Evolutionary conservation across 148 eudicot genomes (phyloP).

Genomic region (Cornus controversa): DNA sequence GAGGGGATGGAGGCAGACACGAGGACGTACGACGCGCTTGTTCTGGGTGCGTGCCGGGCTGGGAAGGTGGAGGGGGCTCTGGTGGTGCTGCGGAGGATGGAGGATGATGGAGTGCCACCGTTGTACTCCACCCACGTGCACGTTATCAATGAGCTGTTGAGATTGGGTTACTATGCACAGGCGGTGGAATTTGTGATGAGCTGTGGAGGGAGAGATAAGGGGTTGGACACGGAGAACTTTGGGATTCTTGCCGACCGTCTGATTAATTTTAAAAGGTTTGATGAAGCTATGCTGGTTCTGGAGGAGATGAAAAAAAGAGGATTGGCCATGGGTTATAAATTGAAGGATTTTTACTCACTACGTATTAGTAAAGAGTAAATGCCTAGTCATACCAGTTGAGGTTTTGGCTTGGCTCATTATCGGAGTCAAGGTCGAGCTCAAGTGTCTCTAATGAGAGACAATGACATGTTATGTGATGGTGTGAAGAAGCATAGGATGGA

Average conservation of each 20-base stretch:
- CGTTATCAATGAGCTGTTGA: constrained; percentile 42
- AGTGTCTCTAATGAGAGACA: constrained; percentile 25
- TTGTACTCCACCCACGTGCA: constrained; percentile 44
- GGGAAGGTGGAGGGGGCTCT: constrained; percentile 60
- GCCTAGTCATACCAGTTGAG: too few relatives aligned
- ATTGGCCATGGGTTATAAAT: constrained; percentile 29
- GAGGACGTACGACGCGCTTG: constrained; percentile 65
- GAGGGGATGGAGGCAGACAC: constrained; percentile 46
- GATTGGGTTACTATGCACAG: constrained; percentile 38
- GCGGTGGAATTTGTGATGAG: constrained; percentile 57
- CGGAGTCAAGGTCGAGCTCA: constrained; percentile 15
- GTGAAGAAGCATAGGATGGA: constrained; percentile 22
- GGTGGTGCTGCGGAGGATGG: constrained; percentile 43
- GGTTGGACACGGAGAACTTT: constrained; percentile 42
- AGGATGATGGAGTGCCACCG: constrained; percentile 37
- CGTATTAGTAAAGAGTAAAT: too few relatives aligned
- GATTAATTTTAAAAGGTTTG: constrained; percentile 36
- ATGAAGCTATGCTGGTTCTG: constrained; percentile 47
- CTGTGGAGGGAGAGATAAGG: constrained; percentile 39
- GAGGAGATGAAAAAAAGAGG: constrained; percentile 50
- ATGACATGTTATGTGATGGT: constrained; percentile 17
- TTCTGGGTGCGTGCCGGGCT: constrained; percentile 60
- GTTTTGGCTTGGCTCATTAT: constrained; percentile 6
- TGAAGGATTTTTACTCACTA: constrained; percentile 28
- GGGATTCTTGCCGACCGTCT: constrained; percentile 45